Evolutionary conservation across 2,329 filamentous ascomycete genomes (phyloP).

Genomic region (Trichoderma cornu-damae): DNA sequence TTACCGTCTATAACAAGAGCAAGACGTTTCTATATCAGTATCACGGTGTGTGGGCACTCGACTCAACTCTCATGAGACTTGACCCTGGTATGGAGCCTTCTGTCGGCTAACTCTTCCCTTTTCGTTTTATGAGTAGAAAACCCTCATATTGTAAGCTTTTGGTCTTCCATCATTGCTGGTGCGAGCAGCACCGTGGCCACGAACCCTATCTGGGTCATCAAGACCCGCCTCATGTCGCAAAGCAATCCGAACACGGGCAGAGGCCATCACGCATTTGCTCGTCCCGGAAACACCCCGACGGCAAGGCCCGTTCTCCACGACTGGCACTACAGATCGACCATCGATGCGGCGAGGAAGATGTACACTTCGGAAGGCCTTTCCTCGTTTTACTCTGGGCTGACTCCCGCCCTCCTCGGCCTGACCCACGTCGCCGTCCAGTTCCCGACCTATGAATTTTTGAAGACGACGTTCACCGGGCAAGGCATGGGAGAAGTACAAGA

Average conservation of each 20-base stretch:
- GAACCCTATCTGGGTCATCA: conserved; percentile 99
- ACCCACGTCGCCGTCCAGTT: conserved; percentile 97
- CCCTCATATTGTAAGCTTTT: conserved; percentile 72
- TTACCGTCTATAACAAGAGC: conserved; percentile 90
- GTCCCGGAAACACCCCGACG: conserved; percentile 50
- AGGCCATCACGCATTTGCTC: conserved; percentile 43
- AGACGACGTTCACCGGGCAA: conserved; percentile 81
- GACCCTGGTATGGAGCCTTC: conserved; percentile 19
- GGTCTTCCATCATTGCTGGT: conserved; percentile 85
- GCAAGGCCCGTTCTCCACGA: conserved; percentile 52
- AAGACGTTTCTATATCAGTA: conserved; percentile 67
- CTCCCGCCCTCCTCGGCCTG: conserved; percentile 83
- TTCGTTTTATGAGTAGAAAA: conserved; percentile 51
- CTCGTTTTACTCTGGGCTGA: conserved; percentile 93
- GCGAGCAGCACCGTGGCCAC: conserved; percentile 90
- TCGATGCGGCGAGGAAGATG: conserved; percentile 94
- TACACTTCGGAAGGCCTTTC: conserved; percentile 80
- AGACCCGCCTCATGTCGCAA: conserved; percentile 96
- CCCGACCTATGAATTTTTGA: conserved; percentile 90
- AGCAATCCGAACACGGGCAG: conserved; percentile 47
- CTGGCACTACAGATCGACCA: conserved; percentile 89
- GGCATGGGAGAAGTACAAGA: conserved; percentile 67
- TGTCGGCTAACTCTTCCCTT: neutral
- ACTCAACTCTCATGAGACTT: conserved; percentile 16
- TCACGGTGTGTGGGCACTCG: conserved; percentile 49